Conservation (phyloP, 768 basidiomycete species). For the Clathrus columnatus region DNA sequence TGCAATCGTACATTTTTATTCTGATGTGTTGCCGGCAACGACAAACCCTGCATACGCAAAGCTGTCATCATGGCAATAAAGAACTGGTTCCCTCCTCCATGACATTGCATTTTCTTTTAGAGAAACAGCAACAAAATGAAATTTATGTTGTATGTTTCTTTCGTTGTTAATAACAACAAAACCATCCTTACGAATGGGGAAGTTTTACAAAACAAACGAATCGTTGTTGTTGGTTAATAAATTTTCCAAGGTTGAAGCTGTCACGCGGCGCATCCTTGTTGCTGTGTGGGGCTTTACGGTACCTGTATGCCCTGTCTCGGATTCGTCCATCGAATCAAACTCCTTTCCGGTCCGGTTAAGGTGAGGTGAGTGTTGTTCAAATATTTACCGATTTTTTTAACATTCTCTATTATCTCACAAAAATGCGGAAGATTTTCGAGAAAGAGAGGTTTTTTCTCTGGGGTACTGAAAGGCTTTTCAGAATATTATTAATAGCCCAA, state of each 20-base stretch:
- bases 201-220: not conserved
- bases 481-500: not conserved
- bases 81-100: too few species aligned
- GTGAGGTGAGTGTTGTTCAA: not conserved
- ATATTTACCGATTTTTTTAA: not conserved
- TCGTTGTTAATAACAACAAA: not conserved
- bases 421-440: too few species aligned
- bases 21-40: not conserved
- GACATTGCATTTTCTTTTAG: too few species aligned
- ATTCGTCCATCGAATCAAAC: not conserved
- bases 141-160: too few species aligned
- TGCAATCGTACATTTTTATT: not conserved
- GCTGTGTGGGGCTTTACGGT: not conserved
- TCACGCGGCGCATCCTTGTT: not conserved
- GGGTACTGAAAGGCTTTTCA: too few species aligned
- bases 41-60: too few species aligned
- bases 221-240: not conserved
- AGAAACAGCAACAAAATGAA: too few species aligned
- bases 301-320: constrained; percentile 3
- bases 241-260: not conserved
- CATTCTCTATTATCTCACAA: not conserved
- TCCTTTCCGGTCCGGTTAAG: not conserved
- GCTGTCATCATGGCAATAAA: not conserved
- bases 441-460: too few species aligned
- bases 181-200: not conserved